These are phyloP conservation scores for Botryotinia convoluta DNA, from an alignment of 2,329 filamentous ascomycete species.

Conservation along the genomic window DNA sequence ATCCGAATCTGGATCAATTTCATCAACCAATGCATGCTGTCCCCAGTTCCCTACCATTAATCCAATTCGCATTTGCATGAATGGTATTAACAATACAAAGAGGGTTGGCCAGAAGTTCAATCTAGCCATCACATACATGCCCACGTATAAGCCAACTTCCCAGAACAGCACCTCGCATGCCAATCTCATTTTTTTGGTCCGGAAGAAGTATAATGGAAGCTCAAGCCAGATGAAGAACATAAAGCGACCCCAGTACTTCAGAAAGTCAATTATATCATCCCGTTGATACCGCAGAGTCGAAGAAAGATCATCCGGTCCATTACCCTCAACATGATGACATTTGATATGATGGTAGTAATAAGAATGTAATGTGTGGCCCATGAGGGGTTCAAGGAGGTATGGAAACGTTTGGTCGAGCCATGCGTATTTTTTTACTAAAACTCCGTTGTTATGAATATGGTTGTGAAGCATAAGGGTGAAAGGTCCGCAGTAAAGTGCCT, in stretches of 20 bases:
- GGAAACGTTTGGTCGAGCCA: constrained; percentile 65
- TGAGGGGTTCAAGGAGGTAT: constrained; percentile 70
- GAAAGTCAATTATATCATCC: constrained; percentile 63
- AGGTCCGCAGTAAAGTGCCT: constrained; percentile 65
- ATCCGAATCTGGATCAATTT: constrained; percentile 71
- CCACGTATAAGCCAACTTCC: constrained; percentile 58
- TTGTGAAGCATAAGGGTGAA: constrained; percentile 84
- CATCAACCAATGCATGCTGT: constrained; percentile 78
- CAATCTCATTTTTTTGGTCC: constrained; percentile 55
- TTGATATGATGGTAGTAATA: constrained; percentile 87
- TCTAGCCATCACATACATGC: constrained; percentile 52
- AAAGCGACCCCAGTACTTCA: constrained; percentile 72
- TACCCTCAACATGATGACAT: constrained; percentile 79
- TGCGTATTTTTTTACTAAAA: constrained; percentile 55
- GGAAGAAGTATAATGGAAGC: constrained; percentile 69
- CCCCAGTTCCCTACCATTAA: constrained; percentile 85
- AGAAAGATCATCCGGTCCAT: constrained; percentile 72
- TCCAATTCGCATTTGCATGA: constrained; percentile 63
- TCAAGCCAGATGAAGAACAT: constrained; percentile 73
- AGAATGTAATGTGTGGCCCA: constrained; percentile 82
- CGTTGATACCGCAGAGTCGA: constrained; percentile 75
- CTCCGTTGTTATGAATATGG: constrained; percentile 74
- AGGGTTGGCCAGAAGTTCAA: constrained; percentile 50
- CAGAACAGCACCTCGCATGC: constrained; percentile 58
- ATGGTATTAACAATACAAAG: constrained; percentile 65